Conservation (phyloP, 345 rosid species). For the Populus alba region DNA sequence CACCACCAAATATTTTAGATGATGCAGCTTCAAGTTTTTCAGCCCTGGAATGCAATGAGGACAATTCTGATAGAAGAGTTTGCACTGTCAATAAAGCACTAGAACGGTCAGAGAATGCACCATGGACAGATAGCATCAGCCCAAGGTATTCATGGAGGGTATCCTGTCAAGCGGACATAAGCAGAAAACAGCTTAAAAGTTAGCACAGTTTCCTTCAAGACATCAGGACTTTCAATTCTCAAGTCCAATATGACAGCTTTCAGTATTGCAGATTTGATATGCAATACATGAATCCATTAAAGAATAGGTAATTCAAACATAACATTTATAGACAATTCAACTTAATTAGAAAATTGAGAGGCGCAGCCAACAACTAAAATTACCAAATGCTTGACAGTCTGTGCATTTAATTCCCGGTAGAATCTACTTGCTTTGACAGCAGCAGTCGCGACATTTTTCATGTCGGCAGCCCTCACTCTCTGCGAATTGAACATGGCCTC, state of each 20-base stretch:
- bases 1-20: slow-evolving; percentile 95
- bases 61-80: slow-evolving; percentile 76
- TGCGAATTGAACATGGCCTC: slow-evolving; percentile 75
- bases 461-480: slow-evolving; percentile 71
- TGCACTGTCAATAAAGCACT: slow-evolving; percentile 90
- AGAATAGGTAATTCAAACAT: not conserved
- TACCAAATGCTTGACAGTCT: slow-evolving; percentile 96
- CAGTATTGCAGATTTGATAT: slow-evolving; percentile 1
- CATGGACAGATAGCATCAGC: slow-evolving; percentile 78
- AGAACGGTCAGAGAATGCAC: slow-evolving; percentile 85
- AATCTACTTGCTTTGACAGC: slow-evolving; percentile 96
- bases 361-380: slow-evolving; percentile 2
- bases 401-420: slow-evolving; percentile 80
- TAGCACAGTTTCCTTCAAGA: not conserved
- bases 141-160: slow-evolving; percentile 90
- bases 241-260: not conserved
- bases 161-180: slow-evolving; percentile 47
- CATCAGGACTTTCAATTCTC: not conserved
- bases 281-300: too few species aligned
- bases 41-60: slow-evolving; percentile 64
- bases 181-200: slow-evolving; percentile 6
- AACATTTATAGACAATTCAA: not conserved
- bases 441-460: slow-evolving; percentile 89
- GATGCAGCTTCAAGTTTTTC: slow-evolving; percentile 95
- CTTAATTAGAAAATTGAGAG: not conserved